Conservation (phyloP, 352 stramenopile species). For the Achlya hypogyna region DNA sequence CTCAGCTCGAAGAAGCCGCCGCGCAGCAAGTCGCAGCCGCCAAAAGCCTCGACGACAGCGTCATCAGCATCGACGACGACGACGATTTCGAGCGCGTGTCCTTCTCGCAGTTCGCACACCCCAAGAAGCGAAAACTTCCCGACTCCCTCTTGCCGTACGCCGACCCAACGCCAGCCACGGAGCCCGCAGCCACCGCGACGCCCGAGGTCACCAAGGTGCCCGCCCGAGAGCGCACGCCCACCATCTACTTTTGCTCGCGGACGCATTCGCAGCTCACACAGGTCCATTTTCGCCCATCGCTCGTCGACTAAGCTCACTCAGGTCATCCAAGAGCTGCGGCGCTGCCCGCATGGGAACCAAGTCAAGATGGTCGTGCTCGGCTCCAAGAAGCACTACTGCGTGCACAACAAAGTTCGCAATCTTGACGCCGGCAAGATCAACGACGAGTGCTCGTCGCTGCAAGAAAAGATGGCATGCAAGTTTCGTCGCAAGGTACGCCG, state of each 20-base stretch:
- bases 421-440: conserved; percentile 44
- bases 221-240: conserved; percentile 27
- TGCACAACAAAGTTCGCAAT: conserved; percentile 61
- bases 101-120: conserved; percentile 2
- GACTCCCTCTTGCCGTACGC: neutral
- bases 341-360: conserved; percentile 25
- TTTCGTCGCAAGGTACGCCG: conserved; percentile 23
- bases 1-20: neutral
- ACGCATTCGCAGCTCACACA: conserved; percentile 81
- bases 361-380: conserved; percentile 76
- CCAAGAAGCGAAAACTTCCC: neutral
- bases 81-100: conserved; percentile 16
- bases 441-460: conserved; percentile 58
- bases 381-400: conserved; percentile 71
- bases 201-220: neutral
- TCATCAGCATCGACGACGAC: conserved; percentile 4
- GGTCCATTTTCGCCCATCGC: conserved; percentile 24
- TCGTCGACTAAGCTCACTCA: neutral
- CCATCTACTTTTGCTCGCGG: conserved; percentile 83
- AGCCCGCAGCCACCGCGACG: neutral
- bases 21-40: conserved; percentile 8
- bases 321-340: conserved; percentile 20
- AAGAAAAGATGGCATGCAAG: conserved; percentile 43
- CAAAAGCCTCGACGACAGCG: neutral
- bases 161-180: neutral